Evolutionary conservation across 306 rosid species (phyloP), one percentile per base, ranked within the genome.

Genomic region (Cicer arietinum): DNA sequence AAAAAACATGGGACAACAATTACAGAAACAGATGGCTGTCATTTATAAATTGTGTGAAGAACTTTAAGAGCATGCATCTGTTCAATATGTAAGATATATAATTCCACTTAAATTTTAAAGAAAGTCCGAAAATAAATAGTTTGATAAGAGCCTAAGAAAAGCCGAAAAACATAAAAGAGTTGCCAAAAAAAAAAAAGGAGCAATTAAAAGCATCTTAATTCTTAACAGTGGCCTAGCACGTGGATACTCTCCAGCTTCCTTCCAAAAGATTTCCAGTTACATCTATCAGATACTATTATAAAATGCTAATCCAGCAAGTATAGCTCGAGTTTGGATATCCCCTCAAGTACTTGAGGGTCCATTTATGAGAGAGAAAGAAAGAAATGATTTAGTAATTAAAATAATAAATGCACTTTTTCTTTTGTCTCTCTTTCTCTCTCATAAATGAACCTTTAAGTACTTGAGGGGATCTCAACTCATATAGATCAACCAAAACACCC

Each of bases 191-290:
- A 30, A 30, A 30, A 7, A 73, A 7, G n/a, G 66, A 45, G 20
- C 14, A 68, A 74, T 22, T 48, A 42, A 35, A 80, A 80, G 30
- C 77, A 20, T 69, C 56, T 37, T 25, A 17, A 54, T 53, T 59
- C 25, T 56, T 37, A 16, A 47, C 60, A 45, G 56, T 37, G n/a
- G 47, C 52, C 66, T 47, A 25, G 52, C 50, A 46, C 52, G 10
- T 48, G 25, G 61, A 68, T 7, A 30, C 17, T 77, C 58, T 59
- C 59, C 58, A 59, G 25, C 58, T 47, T 13, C 70, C 60, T 65
- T 48, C 39, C 20, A 41, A 62, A 50, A 41, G 37, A 80, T 9
- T 54, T 42, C 37, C 17, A 72, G 39, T 64, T 73, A 66, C 52
- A 20, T 60, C 37, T 42, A 50, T 9, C 40, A 51, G 16, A 51